phyloP scores from a whole-genome alignment of 2,329 filamentous ascomycete genomes.

The Aspergillus proliferans region DNA sequence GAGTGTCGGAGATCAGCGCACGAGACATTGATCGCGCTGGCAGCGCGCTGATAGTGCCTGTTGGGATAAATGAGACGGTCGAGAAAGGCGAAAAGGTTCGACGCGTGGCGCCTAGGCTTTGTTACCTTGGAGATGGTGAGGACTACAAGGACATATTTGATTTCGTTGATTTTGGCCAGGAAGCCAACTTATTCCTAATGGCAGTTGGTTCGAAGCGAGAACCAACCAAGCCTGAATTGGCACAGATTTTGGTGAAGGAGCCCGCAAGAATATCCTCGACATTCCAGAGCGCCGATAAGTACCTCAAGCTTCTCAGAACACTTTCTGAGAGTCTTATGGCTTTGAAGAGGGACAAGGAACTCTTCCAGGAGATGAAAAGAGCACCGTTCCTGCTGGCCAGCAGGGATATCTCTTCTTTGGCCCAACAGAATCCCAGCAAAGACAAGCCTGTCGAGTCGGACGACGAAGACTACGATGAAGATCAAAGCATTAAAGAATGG shows the following conservation, averaged over 20 bases:
- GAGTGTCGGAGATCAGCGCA: constrained; percentile 66
- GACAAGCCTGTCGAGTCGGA: constrained; percentile 18
- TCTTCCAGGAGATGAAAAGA: constrained; percentile 69
- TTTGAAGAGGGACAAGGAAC: constrained; percentile 69
- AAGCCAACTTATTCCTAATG: constrained; percentile 82
- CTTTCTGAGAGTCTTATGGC: constrained; percentile 65
- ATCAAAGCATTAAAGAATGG: constrained; percentile 66
- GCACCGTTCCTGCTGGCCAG: constrained; percentile 78
- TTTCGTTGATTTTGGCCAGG: constrained; percentile 86
- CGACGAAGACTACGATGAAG: constrained; percentile 54
- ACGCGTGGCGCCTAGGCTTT: constrained; percentile 63
- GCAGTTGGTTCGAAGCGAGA: constrained; percentile 87
- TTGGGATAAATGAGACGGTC: constrained; percentile 33
- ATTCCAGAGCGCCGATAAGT: constrained; percentile 77
- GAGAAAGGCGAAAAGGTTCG: constrained; percentile 43
- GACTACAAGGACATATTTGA: constrained; percentile 89
- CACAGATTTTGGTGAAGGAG: constrained; percentile 73
- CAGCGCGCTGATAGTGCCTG: constrained; percentile 65
- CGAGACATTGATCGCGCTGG: constrained; percentile 56
- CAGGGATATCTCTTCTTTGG: constrained; percentile 56
- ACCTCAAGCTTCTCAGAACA: constrained; percentile 72
- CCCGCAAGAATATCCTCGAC: constrained; percentile 74
- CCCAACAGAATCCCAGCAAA: constrained; percentile 12
- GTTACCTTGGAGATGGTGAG: constrained; percentile 68
- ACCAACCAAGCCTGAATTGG: constrained; percentile 80